Evolutionary conservation across 371 early-diverging fungal genomes (phyloP), one percentile per base, ranked within the genome.

Genomic region (Mucor irregularis): DNA sequence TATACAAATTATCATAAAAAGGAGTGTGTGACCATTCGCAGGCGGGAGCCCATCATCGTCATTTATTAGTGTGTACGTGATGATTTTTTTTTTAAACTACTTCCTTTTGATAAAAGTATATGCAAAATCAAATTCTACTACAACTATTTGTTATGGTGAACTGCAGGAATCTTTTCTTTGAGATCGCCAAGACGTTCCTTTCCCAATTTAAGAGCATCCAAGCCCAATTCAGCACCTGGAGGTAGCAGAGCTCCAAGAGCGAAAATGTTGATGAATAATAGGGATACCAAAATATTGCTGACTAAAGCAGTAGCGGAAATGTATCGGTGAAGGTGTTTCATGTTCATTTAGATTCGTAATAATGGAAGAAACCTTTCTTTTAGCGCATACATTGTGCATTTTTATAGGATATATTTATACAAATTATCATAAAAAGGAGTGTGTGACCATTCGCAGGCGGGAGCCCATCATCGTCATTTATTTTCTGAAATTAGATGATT

Each of bases 121-220:
- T 13, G 14, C n/a, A 3, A 31, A 31, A 31, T 31, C 13, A 13
- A 11, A 11, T 31, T 31, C 13, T 11, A 11, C 13, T 31, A 31
- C 13, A 11, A 31, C 13, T 31, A 11, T 8, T 8, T 31, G 10
- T 26, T 16, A 26, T 45, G 44, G 37, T 54, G 45, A 42, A 57
- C 35, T 9, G 58, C 30, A 33, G 58, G 58, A 4, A 49, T 14
- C 16, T 50, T 57, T 28, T 50, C 16, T 10, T 33, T 26, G 4
- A 57, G 26, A 13, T 49, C 45, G 37, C 44, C 16, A 25, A 42
- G n/a, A 43, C 50, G 49, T 22, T 57, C 50, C 11, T 57, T 44
- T 3, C 43, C 38, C 5, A 57, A 35, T 14, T 50, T n/a, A 4
- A 49, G 22, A 11, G 37, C 44, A 29, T 49, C 35, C 4, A 49